Evolutionary conservation across 768 basidiomycete genomes (phyloP), one percentile per base, ranked within the genome.

Genomic region (Mycena rebaudengoi): DNA sequence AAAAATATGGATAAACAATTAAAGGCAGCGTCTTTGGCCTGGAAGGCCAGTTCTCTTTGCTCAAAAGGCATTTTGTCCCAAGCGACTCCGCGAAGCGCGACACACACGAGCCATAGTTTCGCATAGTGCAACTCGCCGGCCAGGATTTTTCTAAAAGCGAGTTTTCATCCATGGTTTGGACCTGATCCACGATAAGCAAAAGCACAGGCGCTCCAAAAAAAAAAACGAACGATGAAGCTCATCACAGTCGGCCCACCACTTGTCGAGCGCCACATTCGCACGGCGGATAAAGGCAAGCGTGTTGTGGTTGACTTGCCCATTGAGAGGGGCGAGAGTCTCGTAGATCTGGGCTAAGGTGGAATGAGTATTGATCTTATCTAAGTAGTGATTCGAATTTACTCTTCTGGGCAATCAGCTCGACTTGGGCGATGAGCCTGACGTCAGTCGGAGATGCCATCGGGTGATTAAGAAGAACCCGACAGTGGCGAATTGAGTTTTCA

Each of bases 41-140:
- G 93, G 81, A 97, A 96, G 4, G 95, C 95, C 45, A 97, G 84
- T 74, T 97, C 96, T 37, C 95, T 89, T 73, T 97, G 96, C 75
- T 98, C 96, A 63, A 92, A 94, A 4, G 94, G 89, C 91, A 98
- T 94, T 77, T 95, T 96, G 72, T 98, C 95, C 96, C 95, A 98
- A 5, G 92, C 88, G 25, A 91, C 92, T 18, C 96, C 96, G 62
- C 96, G 87, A 45, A 98, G 80, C 13, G 95, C 95, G 23, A 97
- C 91, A 73, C 96, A 98, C 21, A 96, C 91, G 30, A 97, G 86
- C 96, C 96, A 98, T 5, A 98, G 83, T 74, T 97, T 96, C 28
- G 96, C 93, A 73, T 97, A 96, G 72, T 96, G 90, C 51, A 97
- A 81, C 73, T 98, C 96, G 6, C 91, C 92, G 3, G 89, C 89